Evolutionary conservation across 805 yeast genomes (phyloP).

Genomic region (Zygosaccharomyces rouxii): DNA sequence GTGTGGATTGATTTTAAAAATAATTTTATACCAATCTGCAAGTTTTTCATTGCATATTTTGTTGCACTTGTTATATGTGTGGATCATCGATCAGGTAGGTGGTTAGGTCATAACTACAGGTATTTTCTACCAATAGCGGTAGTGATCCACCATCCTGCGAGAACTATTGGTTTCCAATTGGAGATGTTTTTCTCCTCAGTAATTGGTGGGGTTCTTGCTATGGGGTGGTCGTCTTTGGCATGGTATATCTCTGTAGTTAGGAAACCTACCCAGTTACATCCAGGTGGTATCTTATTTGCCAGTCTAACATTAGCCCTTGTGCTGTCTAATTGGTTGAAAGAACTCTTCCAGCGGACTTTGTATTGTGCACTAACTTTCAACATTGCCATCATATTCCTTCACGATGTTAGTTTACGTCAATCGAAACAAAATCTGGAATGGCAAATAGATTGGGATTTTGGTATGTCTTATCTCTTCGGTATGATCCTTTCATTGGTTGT

Average conservation of each 20-base stretch:
- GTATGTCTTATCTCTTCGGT: constrained; percentile 45
- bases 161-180: constrained; percentile 44
- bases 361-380: constrained; percentile 38
- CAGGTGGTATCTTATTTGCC: constrained; percentile 44
- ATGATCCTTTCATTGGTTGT: constrained; percentile 36
- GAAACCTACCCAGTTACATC: constrained; percentile 38
- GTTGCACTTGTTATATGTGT: constrained; percentile 40
- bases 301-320: constrained; percentile 40
- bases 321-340: constrained; percentile 40
- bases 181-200: constrained; percentile 42
- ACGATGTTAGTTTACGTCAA: constrained; percentile 25
- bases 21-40: constrained; percentile 19
- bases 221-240: constrained; percentile 44
- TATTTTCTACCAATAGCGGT: constrained; percentile 42
- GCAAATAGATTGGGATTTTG: constrained; percentile 40
- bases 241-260: constrained; percentile 41
- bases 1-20: constrained; percentile 4
- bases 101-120: constrained; percentile 41
- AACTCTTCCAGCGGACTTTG: constrained; percentile 39
- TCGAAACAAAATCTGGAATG: constrained; percentile 28
- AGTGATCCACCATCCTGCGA: constrained; percentile 45
- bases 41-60: constrained; percentile 40
- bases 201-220: constrained; percentile 39
- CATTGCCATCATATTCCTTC: constrained; percentile 37
- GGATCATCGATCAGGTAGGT: constrained; percentile 35